Evolutionary conservation across 306 rosid species (phyloP), one percentile per base, ranked within the genome.

Genomic region (Lupinus albus): DNA sequence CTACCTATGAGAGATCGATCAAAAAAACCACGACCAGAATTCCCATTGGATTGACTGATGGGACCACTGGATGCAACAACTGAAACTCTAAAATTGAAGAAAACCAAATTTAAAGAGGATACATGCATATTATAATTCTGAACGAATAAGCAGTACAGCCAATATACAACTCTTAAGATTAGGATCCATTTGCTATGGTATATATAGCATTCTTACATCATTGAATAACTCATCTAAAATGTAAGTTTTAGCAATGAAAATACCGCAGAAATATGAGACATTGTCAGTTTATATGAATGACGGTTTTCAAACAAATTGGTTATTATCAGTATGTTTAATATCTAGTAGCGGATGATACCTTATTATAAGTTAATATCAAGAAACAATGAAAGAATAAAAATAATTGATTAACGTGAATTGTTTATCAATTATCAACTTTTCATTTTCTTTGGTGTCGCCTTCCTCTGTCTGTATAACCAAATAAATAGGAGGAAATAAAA

Each of bases 11-110:
- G 60, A 65, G 79, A 60, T 49, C 78, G 84, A 36, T 72, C 64
- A 65, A 73, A 62, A 52, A 58, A 20, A 66, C n/a, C 79, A 25
- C 75, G 80, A 70, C 54, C 18, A 36, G 80, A 67, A 63, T 38
- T 85, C 72, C 84, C 96, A 82, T 80, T 84, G 61, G 89, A 68
- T 64, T 82, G 72, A 70, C 62, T 85, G 60, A 71, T 68, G 46
- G 78, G 56, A 71, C 80, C 84, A 25, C 76, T 78, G 39, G 83
- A 74, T 21, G 80, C 48, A 45, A 54, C 84, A 70, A 79, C 74
- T 42, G 87, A 78, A 67, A 64, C 80, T 18, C 96, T 90, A 58
- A 48, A 63, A 11, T 73, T 52, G 58, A 65, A 75, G 41, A 61
- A 70, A 61, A 46, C 51, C 20, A 1, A 36, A 1, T 53, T 62